Evolutionary conservation across 2,329 filamentous ascomycete genomes (phyloP).

Genomic region (Aspergillaceae sp.): DNA sequence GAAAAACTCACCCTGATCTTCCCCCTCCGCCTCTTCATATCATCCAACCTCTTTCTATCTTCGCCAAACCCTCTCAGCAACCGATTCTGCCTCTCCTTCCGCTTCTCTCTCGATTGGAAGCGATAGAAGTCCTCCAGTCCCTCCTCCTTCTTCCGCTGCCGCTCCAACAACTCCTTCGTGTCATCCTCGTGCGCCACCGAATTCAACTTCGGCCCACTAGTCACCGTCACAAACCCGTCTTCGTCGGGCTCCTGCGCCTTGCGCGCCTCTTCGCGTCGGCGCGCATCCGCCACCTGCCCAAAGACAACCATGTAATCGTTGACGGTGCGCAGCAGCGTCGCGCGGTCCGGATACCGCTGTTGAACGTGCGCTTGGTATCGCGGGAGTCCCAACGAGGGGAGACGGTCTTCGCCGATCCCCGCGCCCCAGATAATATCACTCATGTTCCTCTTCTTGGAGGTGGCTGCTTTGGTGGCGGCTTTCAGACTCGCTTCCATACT

Average conservation of each 20-base stretch:
- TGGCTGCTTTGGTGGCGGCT: slow-evolving; percentile 54
- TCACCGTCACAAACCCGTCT: slow-evolving; percentile 92
- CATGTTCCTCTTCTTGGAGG: slow-evolving; percentile 43
- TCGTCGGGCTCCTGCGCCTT: slow-evolving; percentile 76
- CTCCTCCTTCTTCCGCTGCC: slow-evolving; percentile 56
- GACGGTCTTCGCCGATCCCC: slow-evolving; percentile 45
- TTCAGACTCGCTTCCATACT: slow-evolving; percentile 70
- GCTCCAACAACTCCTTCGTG: slow-evolving; percentile 49
- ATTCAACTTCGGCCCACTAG: slow-evolving; percentile 60
- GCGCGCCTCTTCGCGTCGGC: slow-evolving; percentile 53
- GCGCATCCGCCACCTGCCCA: slow-evolving; percentile 55
- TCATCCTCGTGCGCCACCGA: slow-evolving; percentile 69
- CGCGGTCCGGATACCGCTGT: slow-evolving; percentile 61
- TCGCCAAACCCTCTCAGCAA: slow-evolving; percentile 66
- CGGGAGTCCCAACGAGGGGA: slow-evolving; percentile 48
- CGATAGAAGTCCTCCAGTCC: slow-evolving; percentile 69
- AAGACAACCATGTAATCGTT: slow-evolving; percentile 85
- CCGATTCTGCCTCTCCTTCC: slow-evolving; percentile 64
- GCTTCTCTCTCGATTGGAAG: slow-evolving; percentile 72
- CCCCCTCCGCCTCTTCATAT: slow-evolving; percentile 59
- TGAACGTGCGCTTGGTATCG: slow-evolving; percentile 57
- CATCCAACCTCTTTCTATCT: slow-evolving; percentile 62
- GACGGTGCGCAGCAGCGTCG: slow-evolving; percentile 60
- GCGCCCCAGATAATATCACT: slow-evolving; percentile 61
- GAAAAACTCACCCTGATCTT: slow-evolving; percentile 44